Evolutionary conservation across 495 filamentous ascomycete species (phyloP), one percentile per base, ranked within the genome.

Genomic region (Aspergillus funiculosus): DNA sequence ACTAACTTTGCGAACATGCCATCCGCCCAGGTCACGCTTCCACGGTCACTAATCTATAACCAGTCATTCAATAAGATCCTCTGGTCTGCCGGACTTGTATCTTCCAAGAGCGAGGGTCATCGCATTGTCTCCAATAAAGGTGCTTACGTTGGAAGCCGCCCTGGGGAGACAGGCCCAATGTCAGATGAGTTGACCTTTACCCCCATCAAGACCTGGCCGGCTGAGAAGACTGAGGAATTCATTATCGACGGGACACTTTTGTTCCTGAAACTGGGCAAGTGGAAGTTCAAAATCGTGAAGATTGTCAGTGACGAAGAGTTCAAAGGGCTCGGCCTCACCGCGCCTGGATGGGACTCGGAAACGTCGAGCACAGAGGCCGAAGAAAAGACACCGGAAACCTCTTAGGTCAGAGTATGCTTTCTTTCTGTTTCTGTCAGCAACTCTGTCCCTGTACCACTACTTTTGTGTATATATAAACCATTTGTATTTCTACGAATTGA

Each of bases 191-290:
- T 94, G n/a, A 58, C 68, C 5, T 91, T 82, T 60, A 80, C 75
- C 3, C 74, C 78, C 15, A 68, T 83, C 37, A 77, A 75, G 42
- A 59, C 66, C 28, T 86, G 79, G 79, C 61, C 68, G 27, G 63
- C 72, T 0, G 55, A 72, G 18, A 78, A 82, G 14, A 83, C 79
- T 0, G 26, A 65, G 26, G 73, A 79, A 20, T 87, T 77, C 53
- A 58, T 92, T 15, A 71, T 86, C 13, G 78, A 81, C 28, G 80
- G 65, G 25, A 66, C 78, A 28, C 49, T 82, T 4, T 58, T 94
- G 31, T 75, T 94, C 46, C 62, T 94, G 15, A 77, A 87, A 52
- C 63, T 77, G 22, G 88, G 87, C 24, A 94, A 94, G 63, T 84
- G 85, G 74, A 89, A 89, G 57, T 64, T 92, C 25, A 79, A 81